phyloP scores from a whole-genome alignment of 345 rosid genomes.

The Brassica nigra region DNA sequence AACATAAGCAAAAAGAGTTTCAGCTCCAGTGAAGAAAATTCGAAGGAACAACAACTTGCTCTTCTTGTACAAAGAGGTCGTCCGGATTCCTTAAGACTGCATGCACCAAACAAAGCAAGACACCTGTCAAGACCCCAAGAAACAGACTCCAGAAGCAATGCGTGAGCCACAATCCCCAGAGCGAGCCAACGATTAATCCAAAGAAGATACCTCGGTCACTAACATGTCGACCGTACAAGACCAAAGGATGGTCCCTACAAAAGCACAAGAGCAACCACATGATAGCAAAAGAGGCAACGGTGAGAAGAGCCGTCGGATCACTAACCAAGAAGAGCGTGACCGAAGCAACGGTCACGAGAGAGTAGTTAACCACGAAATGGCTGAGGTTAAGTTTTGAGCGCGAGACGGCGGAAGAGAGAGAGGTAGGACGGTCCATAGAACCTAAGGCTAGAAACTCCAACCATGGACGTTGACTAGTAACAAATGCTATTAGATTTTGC shows the following conservation, averaged over 20 bases:
- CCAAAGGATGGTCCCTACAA: constrained; percentile 47
- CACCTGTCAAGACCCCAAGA: constrained; percentile 36
- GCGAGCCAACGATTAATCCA: constrained; percentile 38
- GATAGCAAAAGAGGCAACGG: constrained; percentile 21
- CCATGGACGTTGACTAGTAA: constrained; percentile 53
- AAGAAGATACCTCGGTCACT: constrained; percentile 37
- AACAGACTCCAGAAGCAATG: constrained; percentile 34
- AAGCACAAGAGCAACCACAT: constrained; percentile 51
- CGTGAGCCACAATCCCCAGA: constrained; percentile 43
- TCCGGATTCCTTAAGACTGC: constrained; percentile 41
- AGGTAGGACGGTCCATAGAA: constrained; percentile 36
- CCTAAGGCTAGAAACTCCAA: constrained; percentile 47
- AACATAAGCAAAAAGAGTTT: neutral
- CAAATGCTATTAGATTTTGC: constrained; percentile 43
- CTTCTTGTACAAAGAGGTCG: constrained; percentile 42
- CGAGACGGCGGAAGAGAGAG: constrained; percentile 35
- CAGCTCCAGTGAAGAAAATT: constrained; percentile 39
- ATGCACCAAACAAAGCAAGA: constrained; percentile 42
- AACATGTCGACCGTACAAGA: constrained; percentile 39
- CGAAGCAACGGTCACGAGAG: constrained; percentile 29
- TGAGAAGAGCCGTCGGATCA: constrained; percentile 41
- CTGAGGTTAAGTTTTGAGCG: constrained; percentile 35
- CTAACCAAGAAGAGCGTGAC: constrained; percentile 34
- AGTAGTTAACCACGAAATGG: constrained; percentile 50
- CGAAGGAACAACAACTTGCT: constrained; percentile 29